Percentiles rank a stretch among this genome's conserved stretches.
Evolutionary conservation across 768 basidiomycete species (phyloP).

Genomic region (Pleurotus pulmonarius): DNA sequence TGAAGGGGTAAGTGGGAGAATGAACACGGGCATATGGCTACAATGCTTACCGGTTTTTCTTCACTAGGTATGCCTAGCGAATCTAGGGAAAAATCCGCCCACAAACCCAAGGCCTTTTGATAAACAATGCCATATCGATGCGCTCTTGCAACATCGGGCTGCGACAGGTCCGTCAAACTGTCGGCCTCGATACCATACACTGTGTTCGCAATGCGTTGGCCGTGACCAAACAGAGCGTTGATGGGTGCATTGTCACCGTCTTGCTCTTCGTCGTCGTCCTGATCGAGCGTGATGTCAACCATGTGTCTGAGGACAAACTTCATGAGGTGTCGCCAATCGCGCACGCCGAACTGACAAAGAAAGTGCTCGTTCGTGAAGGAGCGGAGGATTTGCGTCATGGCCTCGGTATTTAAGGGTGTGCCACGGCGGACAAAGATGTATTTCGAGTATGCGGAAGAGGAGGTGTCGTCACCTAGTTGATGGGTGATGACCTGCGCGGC

Average conservation of each 20-base stretch:
- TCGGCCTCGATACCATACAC: not conserved
- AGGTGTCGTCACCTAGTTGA: not conserved
- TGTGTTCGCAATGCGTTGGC: not conserved
- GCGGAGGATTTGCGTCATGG: not conserved
- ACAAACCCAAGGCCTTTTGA: not conserved
- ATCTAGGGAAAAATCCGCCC: too few species aligned
- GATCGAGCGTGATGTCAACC: not conserved
- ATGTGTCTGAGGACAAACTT: not conserved
- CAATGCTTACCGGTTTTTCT: too few species aligned
- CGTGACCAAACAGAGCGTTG: constrained; percentile 5
- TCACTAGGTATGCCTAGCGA: too few species aligned
- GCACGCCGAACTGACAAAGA: not conserved
- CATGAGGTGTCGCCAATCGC: constrained; percentile 5
- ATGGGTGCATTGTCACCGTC: not conserved
- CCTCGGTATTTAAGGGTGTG: not conserved
- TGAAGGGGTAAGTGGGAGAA: too few species aligned
- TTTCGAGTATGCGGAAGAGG: not conserved
- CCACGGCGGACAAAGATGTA: constrained; percentile 9
- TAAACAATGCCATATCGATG: not conserved
- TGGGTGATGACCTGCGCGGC: not conserved
- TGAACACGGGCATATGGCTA: too few species aligned
- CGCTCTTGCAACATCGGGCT: not conserved
- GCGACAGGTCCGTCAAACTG: not conserved
- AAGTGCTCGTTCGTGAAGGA: not conserved
- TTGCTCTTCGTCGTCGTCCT: not conserved